Percentiles rank a stretch among this genome's conserved stretches.
These are phyloP conservation scores for Eucommia ulmoides DNA, from an alignment of 257 asterid species.

Conservation along the genomic window DNA sequence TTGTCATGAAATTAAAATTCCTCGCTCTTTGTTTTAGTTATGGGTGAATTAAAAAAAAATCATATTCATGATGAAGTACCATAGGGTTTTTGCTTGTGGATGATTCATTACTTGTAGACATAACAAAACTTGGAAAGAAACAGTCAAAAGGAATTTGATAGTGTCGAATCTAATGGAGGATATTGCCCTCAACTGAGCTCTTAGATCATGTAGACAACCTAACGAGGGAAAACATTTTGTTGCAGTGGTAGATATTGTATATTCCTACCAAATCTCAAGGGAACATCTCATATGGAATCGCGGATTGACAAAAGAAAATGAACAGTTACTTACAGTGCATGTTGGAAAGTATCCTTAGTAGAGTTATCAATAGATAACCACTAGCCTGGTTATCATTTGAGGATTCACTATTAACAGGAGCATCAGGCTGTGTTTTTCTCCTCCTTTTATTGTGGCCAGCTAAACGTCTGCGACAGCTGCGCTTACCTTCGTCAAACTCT, in stretches of 20 bases:
- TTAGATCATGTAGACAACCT: background rate
- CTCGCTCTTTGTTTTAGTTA: no score
- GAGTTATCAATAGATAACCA: slow-evolving; percentile 50
- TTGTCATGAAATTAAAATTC: no score
- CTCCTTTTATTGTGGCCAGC: slow-evolving; percentile 83
- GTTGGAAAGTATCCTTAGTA: slow-evolving; percentile 65
- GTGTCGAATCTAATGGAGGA: no score
- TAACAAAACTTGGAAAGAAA: no score
- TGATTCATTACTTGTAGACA: no score
- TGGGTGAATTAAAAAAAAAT: no score
- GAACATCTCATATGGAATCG: background rate
- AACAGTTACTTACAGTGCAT: slow-evolving; percentile 47
- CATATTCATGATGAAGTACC: no score
- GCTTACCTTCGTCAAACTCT: slow-evolving; percentile 79
- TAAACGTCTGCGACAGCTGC: slow-evolving; percentile 73
- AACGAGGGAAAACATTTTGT: background rate
- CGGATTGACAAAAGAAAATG: background rate
- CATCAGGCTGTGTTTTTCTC: slow-evolving; percentile 55
- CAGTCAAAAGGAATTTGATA: no score
- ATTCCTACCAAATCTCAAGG: background rate
- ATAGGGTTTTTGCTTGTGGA: no score
- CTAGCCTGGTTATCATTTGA: slow-evolving; percentile 44
- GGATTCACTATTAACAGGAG: slow-evolving; percentile 21
- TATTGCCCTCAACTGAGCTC: background rate
- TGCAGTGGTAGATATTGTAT: background rate